These are phyloP conservation scores for Hanseniaspora meyeri DNA, from an alignment of 805 yeast genomes.

Conservation along the genomic window DNA sequence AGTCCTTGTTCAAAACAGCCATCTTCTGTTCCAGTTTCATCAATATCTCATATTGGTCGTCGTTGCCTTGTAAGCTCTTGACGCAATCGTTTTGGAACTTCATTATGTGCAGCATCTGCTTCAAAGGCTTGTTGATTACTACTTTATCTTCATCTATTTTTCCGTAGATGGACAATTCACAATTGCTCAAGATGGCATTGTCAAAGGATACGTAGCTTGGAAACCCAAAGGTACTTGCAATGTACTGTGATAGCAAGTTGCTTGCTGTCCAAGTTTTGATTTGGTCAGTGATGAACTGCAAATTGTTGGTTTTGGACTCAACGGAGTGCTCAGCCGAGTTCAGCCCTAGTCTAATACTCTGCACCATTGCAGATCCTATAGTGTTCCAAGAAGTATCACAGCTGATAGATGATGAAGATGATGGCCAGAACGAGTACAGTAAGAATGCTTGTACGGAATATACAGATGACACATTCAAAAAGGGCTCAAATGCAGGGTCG, in stretches of 20 bases:
- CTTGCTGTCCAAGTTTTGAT: conserved; percentile 87
- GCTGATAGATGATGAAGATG: conserved; percentile 81
- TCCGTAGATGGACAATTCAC: conserved; percentile 23
- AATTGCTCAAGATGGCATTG: conserved; percentile 46
- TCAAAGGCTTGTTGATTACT: conserved; percentile 40
- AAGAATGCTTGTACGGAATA: conserved; percentile 89
- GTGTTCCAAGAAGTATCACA: conserved; percentile 96
- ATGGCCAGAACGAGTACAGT: conserved; percentile 89
- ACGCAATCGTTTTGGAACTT: conserved; percentile 79
- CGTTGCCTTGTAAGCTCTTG: conserved; percentile 59
- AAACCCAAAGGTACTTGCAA: conserved; percentile 87
- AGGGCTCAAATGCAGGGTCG: conserved; percentile 39
- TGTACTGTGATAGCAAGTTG: conserved; percentile 76
- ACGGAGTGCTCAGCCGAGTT: conserved; percentile 63
- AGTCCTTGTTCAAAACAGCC: conserved; percentile 51
- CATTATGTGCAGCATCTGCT: conserved; percentile 70
- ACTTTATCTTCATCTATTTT: conserved; percentile 28
- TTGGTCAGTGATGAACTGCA: conserved; percentile 53
- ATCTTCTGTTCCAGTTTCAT: conserved; percentile 59
- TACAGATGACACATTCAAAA: conserved; percentile 78
- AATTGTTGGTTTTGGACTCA: conserved; percentile 37
- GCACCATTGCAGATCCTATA: conserved; percentile 82
- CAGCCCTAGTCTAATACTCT: conserved; percentile 82
- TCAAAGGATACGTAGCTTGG: conserved; percentile 87
- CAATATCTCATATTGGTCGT: conserved; percentile 64